These are phyloP conservation scores for Volvox reticuliferus DNA, from an alignment of 139 green algal species.

Conservation along the genomic window DNA sequence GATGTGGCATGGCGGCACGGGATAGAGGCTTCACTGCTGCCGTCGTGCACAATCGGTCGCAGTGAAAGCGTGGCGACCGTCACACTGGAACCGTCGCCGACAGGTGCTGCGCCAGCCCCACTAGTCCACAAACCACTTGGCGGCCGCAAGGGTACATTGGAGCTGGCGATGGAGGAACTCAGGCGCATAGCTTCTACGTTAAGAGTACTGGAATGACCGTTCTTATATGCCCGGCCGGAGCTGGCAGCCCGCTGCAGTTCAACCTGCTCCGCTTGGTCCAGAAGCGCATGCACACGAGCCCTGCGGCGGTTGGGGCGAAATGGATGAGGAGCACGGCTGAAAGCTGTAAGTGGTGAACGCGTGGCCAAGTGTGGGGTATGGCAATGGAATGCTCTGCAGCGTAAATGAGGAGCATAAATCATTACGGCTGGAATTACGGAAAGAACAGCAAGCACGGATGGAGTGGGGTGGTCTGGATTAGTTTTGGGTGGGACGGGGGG, in stretches of 20 bases:
- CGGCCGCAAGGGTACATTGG: neutral
- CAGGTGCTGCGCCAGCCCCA: neutral
- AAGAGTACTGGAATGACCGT: neutral
- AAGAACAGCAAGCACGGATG: too few relatives aligned
- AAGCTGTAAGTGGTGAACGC: too few relatives aligned
- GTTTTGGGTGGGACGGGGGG: too few relatives aligned
- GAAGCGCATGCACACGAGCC: conserved; percentile 33
- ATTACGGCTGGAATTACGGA: too few relatives aligned
- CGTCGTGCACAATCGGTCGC: too few relatives aligned
- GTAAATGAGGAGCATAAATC: too few relatives aligned
- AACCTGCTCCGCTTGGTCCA: conserved; percentile 24
- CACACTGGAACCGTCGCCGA: neutral
- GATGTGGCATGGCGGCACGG: too few relatives aligned
- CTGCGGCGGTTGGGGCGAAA: neutral
- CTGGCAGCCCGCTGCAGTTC: conserved; percentile 7
- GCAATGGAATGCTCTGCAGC: too few relatives aligned
- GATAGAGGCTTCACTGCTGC: too few relatives aligned
- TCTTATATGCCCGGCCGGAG: neutral
- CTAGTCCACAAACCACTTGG: neutral
- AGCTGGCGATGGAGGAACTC: neutral
- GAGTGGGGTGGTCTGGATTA: too few relatives aligned
- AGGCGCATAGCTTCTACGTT: neutral
- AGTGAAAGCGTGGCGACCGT: neutral
- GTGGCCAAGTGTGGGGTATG: too few relatives aligned
- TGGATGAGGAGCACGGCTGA: too few relatives aligned